phyloP scores from a whole-genome alignment of 1,284 basidiomycete genomes.

The Exsudoporus floridanus region DNA sequence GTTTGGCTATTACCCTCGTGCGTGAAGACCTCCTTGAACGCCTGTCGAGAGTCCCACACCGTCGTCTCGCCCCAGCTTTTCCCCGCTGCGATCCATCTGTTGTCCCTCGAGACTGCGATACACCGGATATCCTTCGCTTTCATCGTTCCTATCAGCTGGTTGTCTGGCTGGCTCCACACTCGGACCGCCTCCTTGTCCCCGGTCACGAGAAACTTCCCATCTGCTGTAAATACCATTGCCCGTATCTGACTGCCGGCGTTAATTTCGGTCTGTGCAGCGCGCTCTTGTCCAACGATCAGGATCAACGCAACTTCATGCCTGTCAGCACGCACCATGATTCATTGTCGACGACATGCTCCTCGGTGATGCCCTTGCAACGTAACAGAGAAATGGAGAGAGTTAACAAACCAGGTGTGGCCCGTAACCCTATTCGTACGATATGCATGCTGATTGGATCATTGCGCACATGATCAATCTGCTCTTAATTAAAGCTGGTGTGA shows the following conservation, averaged over 20 bases:
- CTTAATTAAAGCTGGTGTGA: background rate
- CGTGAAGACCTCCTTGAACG: conserved; percentile 7
- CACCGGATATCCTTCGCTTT: conserved; percentile 1
- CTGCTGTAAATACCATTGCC: conserved; percentile 7
- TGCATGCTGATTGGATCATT: conserved; percentile 6
- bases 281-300: conserved; percentile 4
- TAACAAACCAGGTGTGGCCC: background rate
- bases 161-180: conserved; percentile 7
- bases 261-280: background rate
- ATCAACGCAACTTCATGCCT: background rate
- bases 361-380: background rate
- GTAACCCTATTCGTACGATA: background rate
- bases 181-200: conserved; percentile 8
- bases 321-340: conserved; percentile 5
- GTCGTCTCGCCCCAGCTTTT: conserved; percentile 5
- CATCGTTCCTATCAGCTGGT: background rate
- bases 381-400: background rate
- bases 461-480: background rate
- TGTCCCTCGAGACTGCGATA: conserved; percentile 13
- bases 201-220: conserved; percentile 9
- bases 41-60: conserved; percentile 2
- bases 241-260: conserved; percentile 1
- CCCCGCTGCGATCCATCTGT: conserved; percentile 13
- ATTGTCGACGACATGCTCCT: background rate
- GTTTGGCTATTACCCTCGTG: conserved; percentile 4